phyloP scores from a whole-genome alignment of 2,329 filamentous ascomycete species.

The Fusarium luffae region DNA sequence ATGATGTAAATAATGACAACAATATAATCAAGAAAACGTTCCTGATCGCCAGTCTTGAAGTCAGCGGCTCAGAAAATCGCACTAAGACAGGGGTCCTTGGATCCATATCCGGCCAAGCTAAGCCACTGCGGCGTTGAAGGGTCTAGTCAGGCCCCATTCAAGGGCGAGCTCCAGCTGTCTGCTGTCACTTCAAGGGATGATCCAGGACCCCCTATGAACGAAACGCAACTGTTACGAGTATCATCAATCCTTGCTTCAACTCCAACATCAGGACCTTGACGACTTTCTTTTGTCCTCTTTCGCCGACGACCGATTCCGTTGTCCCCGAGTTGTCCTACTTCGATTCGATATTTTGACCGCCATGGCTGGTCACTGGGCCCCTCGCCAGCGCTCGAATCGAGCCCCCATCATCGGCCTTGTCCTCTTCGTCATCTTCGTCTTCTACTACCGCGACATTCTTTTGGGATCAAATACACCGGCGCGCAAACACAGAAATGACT shows the following conservation, averaged over 20 bases:
- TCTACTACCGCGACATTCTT: slow-evolving; percentile 43
- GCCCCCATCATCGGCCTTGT: slow-evolving; percentile 43
- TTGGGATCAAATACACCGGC: slow-evolving; percentile 29
- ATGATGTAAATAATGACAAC: background rate
- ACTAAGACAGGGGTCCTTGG: slow-evolving; percentile 23
- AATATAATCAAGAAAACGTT: background rate
- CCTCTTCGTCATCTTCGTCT: slow-evolving; percentile 40
- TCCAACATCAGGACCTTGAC: slow-evolving; percentile 5
- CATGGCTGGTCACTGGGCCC: slow-evolving; percentile 44
- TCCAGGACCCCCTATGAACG: slow-evolving; percentile 32
- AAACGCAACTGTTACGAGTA: slow-evolving; percentile 13
- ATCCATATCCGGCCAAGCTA: slow-evolving; percentile 33
- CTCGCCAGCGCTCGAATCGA: slow-evolving; percentile 45
- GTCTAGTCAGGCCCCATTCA: slow-evolving; percentile 12
- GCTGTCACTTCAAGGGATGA: slow-evolving; percentile 37
- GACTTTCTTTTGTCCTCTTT: slow-evolving; percentile 21
- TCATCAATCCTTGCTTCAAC: slow-evolving; percentile 36
- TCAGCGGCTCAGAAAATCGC: slow-evolving; percentile 5
- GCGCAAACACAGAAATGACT: slow-evolving; percentile 28
- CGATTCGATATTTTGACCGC: slow-evolving; percentile 11
- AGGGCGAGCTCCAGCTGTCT: slow-evolving; percentile 30
- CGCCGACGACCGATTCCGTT: background rate
- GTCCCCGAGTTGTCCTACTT: background rate
- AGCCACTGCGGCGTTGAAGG: slow-evolving; percentile 39
- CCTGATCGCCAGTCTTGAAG: slow-evolving; percentile 13